A percentile compares a stretch with the other conserved stretches of the same genome.
Evolutionary conservation across 352 stramenopile genomes (phyloP).

Genomic region (Phytophthora chlamydospora): DNA sequence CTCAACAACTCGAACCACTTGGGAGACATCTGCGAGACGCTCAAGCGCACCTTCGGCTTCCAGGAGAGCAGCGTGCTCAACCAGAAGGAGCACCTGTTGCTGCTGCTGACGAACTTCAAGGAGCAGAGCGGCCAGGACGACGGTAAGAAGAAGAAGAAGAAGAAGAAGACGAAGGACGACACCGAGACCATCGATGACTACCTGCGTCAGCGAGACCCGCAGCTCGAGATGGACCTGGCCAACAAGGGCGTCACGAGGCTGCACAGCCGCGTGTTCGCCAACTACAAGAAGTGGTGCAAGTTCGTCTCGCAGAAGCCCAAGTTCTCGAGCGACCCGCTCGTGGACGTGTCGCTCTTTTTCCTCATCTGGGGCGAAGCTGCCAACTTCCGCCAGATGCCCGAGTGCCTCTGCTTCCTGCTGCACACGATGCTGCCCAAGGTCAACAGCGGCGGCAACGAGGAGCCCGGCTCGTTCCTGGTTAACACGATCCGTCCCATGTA

Average conservation of each 20-base stretch:
- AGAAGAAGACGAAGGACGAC: slow-evolving; percentile 36
- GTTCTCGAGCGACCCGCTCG: slow-evolving; percentile 75
- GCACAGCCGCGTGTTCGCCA: slow-evolving; percentile 72
- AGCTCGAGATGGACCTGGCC: slow-evolving; percentile 73
- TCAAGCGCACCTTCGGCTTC: slow-evolving; percentile 96
- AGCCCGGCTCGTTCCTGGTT: slow-evolving; percentile 67
- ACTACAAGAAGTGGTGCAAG: slow-evolving; percentile 91
- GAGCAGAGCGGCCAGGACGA: slow-evolving; percentile 64
- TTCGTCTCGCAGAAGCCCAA: slow-evolving; percentile 78
- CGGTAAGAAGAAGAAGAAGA: slow-evolving; percentile 47
- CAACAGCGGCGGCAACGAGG: slow-evolving; percentile 50
- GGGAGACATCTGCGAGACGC: slow-evolving; percentile 88
- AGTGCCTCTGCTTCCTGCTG: slow-evolving; percentile 80
- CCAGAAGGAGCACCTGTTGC: slow-evolving; percentile 76
- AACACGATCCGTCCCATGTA: slow-evolving; percentile 84
- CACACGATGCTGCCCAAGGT: slow-evolving; percentile 77
- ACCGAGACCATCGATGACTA: slow-evolving; percentile 44
- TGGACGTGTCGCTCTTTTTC: slow-evolving; percentile 83
- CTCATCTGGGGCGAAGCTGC: slow-evolving; percentile 85
- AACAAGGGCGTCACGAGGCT: slow-evolving; percentile 70
- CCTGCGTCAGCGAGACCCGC: slow-evolving; percentile 59
- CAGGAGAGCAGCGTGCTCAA: slow-evolving; percentile 88
- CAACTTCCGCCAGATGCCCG: slow-evolving; percentile 84
- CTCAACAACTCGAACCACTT: slow-evolving; percentile 54
- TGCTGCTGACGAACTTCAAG: slow-evolving; percentile 83